Base-by-base conservation (phyloP, 305 asterid genomes). In the Solanum chacoense region DNA sequence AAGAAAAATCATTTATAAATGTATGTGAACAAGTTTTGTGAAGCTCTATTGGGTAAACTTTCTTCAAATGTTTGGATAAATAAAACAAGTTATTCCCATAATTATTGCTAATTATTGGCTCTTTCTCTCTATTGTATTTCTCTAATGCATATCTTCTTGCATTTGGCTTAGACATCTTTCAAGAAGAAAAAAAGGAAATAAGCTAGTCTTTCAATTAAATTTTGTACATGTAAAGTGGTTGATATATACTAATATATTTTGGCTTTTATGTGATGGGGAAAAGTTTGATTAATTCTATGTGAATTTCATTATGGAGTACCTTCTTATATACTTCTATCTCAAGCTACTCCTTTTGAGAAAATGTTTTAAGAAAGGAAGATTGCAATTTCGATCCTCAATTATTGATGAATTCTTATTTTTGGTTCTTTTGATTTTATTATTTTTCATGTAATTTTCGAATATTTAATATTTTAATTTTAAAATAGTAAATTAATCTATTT, bases 1-100 rank as follows among this genome's bases (percentile, higher is more conserved):
- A 92, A 77, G 98, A 95, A 50, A 50, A 50, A 88, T 96, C 98
- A 16, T 91, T 91, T 5, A 98, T 91, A 3, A 98, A 95, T 79
- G 93, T 95, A 11, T 94, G 96, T 4, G 98, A 95, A 84, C 92
- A 88, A 11, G 94, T 91, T 72, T 96, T 92, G 14, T 93, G 93
- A 20, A 93, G 90, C 14, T 95, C 96, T 77, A 95, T 89, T 14
- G 98, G 98, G 78, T 95, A 95, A 10, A 95, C 94, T 93, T 94
- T 95, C 90, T 94, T 96, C 50, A 94, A 89, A 71, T 83, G 87
- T 55, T 83, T 83, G 45, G 74, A 83, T 90, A 86, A 72, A 71
- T 71, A 69, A 65, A 34, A 72, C 38, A 38, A 67, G 26, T 37
- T 85, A 81, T n/a, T 40, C 79, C 24, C 24, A 34, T 75, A 75